Conservation (phyloP, 2,329 filamentous ascomycete genomes). For the Aspergillus niger region DNA sequence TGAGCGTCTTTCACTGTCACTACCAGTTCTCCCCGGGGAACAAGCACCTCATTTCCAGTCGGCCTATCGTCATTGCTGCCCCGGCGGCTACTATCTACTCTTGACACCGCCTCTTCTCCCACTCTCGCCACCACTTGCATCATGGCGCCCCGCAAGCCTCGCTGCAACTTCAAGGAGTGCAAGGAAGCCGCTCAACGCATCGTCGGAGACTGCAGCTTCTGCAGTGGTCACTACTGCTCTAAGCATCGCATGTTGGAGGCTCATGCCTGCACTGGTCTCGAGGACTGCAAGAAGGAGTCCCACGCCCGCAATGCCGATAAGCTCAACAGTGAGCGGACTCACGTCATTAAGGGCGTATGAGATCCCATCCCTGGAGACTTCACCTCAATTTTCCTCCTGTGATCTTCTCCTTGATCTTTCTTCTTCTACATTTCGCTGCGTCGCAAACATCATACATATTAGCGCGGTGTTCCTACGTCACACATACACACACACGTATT, state of each 20-base stretch:
- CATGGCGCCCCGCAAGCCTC: slow-evolving; percentile 59
- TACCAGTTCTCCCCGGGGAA: neutral
- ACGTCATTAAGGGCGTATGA: slow-evolving; percentile 89
- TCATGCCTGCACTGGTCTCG: slow-evolving; percentile 87
- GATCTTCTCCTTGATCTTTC: slow-evolving; percentile 13
- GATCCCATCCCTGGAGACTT: neutral
- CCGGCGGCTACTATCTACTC: slow-evolving; percentile 11
- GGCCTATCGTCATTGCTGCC: slow-evolving; percentile 15
- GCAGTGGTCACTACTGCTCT: slow-evolving; percentile 88
- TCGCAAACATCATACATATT: slow-evolving; percentile 23
- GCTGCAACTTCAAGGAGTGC: slow-evolving; percentile 89
- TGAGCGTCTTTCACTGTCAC: slow-evolving; percentile 1
- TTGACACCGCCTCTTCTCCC: slow-evolving; percentile 8
- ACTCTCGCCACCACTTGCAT: slow-evolving; percentile 23
- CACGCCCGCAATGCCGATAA: slow-evolving; percentile 92
- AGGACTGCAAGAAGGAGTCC: slow-evolving; percentile 97
- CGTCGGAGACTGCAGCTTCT: slow-evolving; percentile 95
- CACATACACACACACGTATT: neutral
- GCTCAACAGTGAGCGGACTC: slow-evolving; percentile 87
- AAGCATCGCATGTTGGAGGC: slow-evolving; percentile 93
- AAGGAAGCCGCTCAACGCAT: slow-evolving; percentile 85
- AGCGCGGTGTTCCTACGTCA: slow-evolving; percentile 34
- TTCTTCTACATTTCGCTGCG: slow-evolving; percentile 9
- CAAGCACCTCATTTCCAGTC: slow-evolving; percentile 5
- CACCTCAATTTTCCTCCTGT: slow-evolving; percentile 12